Evolutionary conservation across 1,284 basidiomycete genomes (phyloP).

Genomic region (Moesziomyces parantarcticus): DNA sequence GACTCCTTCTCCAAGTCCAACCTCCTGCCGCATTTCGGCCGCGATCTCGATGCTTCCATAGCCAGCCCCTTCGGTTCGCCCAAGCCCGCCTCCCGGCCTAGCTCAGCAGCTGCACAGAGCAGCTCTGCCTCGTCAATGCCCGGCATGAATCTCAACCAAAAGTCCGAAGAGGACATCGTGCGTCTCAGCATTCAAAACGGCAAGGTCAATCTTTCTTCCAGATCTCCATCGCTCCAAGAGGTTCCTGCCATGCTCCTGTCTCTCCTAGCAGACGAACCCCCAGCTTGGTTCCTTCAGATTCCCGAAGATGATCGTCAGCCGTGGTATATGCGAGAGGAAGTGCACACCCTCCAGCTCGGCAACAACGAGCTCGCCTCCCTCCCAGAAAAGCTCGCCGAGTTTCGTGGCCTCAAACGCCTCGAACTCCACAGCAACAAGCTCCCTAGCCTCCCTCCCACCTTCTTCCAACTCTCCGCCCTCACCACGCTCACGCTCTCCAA

Average conservation of each 20-base stretch:
- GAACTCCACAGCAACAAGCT: slow-evolving; percentile 62
- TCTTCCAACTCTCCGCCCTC: slow-evolving; percentile 51
- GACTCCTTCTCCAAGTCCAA: background rate
- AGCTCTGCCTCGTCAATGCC: slow-evolving; percentile 7
- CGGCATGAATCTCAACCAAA: slow-evolving; percentile 34
- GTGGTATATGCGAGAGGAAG: slow-evolving; percentile 55
- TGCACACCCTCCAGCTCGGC: slow-evolving; percentile 49
- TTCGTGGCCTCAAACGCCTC: slow-evolving; percentile 50
- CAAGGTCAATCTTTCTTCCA: slow-evolving; percentile 50
- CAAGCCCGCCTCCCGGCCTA: slow-evolving; percentile 22
- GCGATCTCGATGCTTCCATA: slow-evolving; percentile 44
- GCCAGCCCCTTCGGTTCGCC: slow-evolving; percentile 52
- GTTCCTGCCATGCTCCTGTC: slow-evolving; percentile 44
- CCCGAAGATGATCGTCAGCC: slow-evolving; percentile 46
- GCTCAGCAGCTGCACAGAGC: slow-evolving; percentile 3
- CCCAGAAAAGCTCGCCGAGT: slow-evolving; percentile 49
- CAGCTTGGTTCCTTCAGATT: slow-evolving; percentile 50
- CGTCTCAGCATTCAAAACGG: slow-evolving; percentile 43
- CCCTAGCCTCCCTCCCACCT: slow-evolving; percentile 29
- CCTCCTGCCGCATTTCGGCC: slow-evolving; percentile 27
- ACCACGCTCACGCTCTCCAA: slow-evolving; percentile 55
- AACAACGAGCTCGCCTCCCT: slow-evolving; percentile 51
- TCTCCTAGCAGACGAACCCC: slow-evolving; percentile 52
- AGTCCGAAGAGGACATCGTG: slow-evolving; percentile 38
- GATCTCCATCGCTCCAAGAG: slow-evolving; percentile 43